Evolutionary conservation across 164 flowering plant species (phyloP), one percentile per base, ranked within the genome.

Genomic region (Aristolochia californica): DNA sequence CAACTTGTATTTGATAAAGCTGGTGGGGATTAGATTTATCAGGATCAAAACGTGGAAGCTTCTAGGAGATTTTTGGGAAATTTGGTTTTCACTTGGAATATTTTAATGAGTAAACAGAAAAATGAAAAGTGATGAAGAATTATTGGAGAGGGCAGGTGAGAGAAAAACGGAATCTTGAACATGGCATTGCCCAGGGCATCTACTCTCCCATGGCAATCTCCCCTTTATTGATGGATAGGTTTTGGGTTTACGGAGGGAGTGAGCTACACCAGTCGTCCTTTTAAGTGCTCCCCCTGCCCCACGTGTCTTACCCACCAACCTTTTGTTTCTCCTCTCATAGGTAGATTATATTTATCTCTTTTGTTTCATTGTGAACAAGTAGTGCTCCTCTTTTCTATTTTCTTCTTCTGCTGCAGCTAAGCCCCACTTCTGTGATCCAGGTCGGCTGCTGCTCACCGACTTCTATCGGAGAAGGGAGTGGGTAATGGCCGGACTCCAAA

Each of bases 231-330:
- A 53, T 57, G 28, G 70, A 61, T 59, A 55, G 45, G 66, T 55
- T 25, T 62, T 53, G 26, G 44, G 24, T 62, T 30, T 48, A 45
- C 11, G 45, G 54, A 60, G 53, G 30, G 23, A 71, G 73, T 58
- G 75, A 70, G 64, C 75, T 75, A 68, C 70, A 68, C 45, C 44
- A 13, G 52, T 57, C 22, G 18, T 34, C 57, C 50, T 53, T 61
- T 25, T 57, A 25, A 77, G 80, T 78, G 86, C 78, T 73, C 59
- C 67, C 70, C 56, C 64, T 75, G 50, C 77, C 86, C 83, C 80
- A 81, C 83, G 51, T 49, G 16, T 51, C 27, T 57, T 23, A 28
- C 57, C 53, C 48, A 20, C 60, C 58, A 1, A 27, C 5, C 63
- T 61, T 66, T 56, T 18, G 43, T 52, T 59, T 58, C 40, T 44